These are phyloP conservation scores for Cyclospora cayetanensis DNA, from an alignment of 169 alveolate species.

Conservation along the genomic window DNA sequence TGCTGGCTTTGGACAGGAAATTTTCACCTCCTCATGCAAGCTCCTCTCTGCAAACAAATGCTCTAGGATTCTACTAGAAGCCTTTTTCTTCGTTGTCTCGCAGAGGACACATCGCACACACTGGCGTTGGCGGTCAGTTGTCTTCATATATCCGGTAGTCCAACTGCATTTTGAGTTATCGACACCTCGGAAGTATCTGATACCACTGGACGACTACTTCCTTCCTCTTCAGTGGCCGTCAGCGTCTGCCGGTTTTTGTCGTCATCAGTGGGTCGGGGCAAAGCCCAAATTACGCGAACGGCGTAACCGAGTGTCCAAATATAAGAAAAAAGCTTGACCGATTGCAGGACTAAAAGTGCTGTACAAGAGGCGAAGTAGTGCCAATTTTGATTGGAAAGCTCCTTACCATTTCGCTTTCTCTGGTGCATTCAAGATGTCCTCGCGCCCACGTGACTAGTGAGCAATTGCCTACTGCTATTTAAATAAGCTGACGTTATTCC, in stretches of 20 bases:
- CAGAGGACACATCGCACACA: not conserved
- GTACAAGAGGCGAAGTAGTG: no score
- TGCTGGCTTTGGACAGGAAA: not conserved
- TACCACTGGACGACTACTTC: no score
- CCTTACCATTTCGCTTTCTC: not conserved
- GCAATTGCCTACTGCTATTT: not conserved
- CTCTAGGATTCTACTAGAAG: not conserved
- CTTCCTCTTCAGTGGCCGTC: no score
- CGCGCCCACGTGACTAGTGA: conserved; percentile 12
- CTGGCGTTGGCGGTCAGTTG: not conserved
- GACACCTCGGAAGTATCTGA: no score
- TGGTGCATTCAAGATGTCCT: not conserved
- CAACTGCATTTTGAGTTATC: not conserved
- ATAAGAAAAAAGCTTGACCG: no score
- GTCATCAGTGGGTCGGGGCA: no score
- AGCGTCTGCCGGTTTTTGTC: no score
- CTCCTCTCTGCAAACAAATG: not conserved
- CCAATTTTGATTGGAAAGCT: no score
- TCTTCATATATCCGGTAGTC: not conserved
- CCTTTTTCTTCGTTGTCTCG: not conserved
- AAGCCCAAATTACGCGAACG: no score
- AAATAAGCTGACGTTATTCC: not conserved
- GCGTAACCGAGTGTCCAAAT: no score
- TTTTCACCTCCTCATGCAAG: not conserved
- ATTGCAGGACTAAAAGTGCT: no score